A percentile compares a stretch with the other conserved stretches of the same genome.
phyloP scores from a whole-genome alignment of 352 stramenopile genomes.

The Phytophthora fragariae region DNA sequence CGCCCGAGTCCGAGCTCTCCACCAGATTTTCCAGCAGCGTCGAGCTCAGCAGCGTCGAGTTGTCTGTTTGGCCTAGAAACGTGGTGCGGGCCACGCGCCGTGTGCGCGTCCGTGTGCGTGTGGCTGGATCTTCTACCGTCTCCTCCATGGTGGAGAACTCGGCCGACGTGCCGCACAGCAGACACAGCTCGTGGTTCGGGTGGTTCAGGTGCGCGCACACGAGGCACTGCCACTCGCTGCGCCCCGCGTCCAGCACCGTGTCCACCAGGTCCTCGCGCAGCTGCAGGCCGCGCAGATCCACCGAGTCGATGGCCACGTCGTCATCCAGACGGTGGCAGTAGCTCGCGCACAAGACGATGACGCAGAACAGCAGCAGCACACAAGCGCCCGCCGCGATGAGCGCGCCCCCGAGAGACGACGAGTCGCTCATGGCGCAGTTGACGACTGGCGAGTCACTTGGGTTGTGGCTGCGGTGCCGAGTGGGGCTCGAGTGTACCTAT shows the following conservation, averaged over 20 bases:
- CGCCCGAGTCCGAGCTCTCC: slow-evolving; percentile 16
- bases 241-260: slow-evolving; percentile 65
- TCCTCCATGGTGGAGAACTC: slow-evolving; percentile 60
- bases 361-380: slow-evolving; percentile 61
- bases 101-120: slow-evolving; percentile 5
- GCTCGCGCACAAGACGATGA: slow-evolving; percentile 51
- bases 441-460: neutral
- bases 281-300: slow-evolving; percentile 58
- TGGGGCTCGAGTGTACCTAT: no score
- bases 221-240: slow-evolving; percentile 77
- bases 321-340: slow-evolving; percentile 46
- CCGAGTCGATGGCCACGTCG: slow-evolving; percentile 59
- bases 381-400: slow-evolving; percentile 40
- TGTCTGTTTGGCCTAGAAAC: slow-evolving; percentile 36
- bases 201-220: slow-evolving; percentile 83
- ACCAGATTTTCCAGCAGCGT: slow-evolving; percentile 41
- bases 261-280: slow-evolving; percentile 74
- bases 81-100: slow-evolving; percentile 38
- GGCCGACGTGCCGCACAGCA: slow-evolving; percentile 68
- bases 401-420: slow-evolving; percentile 38
- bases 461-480: no score
- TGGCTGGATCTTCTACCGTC: slow-evolving; percentile 38
- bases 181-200: slow-evolving; percentile 65
- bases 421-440: slow-evolving; percentile 30
- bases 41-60: slow-evolving; percentile 37